Conservation (phyloP, 768 basidiomycete genomes). For the Russula dissimulans region DNA sequence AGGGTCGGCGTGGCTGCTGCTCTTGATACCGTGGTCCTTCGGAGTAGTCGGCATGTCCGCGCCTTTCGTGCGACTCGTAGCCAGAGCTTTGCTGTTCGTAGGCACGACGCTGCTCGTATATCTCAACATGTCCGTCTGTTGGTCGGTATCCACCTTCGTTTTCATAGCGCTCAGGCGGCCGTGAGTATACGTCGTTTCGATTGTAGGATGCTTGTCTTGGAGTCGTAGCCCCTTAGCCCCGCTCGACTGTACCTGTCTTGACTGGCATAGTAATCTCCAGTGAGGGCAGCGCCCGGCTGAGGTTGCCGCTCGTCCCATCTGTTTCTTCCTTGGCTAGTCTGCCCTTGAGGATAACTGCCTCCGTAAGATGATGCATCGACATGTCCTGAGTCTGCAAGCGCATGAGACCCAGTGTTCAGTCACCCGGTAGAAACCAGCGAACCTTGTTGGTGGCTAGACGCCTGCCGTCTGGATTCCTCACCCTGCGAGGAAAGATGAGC, state of each 20-base stretch:
- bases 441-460: neutral
- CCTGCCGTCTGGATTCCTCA: neutral
- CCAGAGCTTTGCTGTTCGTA: neutral
- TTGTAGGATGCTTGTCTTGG: neutral
- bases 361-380: neutral
- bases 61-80: neutral
- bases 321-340: neutral
- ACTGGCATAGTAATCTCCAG: neutral
- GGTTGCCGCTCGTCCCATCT: neutral
- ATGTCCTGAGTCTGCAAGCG: neutral
- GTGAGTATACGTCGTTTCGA: neutral
- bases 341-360: neutral
- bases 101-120: neutral
- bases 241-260: neutral
- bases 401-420: neutral
- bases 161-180: neutral
- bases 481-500: neutral
- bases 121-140: neutral
- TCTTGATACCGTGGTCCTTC: no score
- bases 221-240: neutral
- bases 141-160: neutral
- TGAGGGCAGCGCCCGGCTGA: neutral
- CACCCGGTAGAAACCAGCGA: neutral
- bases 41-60: no score
- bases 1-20: no score